Evolutionary conservation across 805 yeast species (phyloP).

Genomic region (Cyberlindnera japonica): DNA sequence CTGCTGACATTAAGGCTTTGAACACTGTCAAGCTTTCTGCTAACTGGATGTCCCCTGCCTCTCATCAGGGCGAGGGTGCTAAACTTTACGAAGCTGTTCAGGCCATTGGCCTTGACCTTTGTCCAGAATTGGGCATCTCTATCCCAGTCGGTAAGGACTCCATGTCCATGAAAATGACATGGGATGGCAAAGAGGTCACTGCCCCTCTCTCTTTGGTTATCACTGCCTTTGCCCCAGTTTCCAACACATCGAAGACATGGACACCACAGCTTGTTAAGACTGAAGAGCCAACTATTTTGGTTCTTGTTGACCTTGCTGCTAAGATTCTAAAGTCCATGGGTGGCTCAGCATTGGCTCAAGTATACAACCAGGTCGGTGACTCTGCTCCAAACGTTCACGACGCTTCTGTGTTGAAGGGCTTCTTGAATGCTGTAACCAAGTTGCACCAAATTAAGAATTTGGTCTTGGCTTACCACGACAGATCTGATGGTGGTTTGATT

Average conservation of each 20-base stretch:
- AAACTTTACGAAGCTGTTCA: constrained; percentile 95
- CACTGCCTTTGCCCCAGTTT: constrained; percentile 89
- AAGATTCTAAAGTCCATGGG: constrained; percentile 62
- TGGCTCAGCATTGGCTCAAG: constrained; percentile 94
- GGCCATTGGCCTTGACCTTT: constrained; percentile 90
- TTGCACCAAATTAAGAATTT: constrained; percentile 57
- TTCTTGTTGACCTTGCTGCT: constrained; percentile 74
- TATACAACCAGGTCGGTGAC: constrained; percentile 82
- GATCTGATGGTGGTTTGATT: constrained; percentile 94
- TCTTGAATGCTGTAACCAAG: constrained; percentile 64
- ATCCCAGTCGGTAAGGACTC: constrained; percentile 99
- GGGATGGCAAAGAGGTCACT: constrained; percentile 89
- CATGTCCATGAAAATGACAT: constrained; percentile 98
- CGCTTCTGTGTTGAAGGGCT: constrained; percentile 55
- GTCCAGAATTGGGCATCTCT: constrained; percentile 87
- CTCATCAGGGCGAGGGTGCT: constrained; percentile 92
- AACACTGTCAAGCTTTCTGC: constrained; percentile 85
- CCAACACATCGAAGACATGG: constrained; percentile 87
- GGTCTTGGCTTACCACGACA: constrained; percentile 89
- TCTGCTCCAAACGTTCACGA: constrained; percentile 80
- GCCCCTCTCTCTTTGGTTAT: constrained; percentile 91
- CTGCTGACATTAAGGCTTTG: constrained; percentile 80
- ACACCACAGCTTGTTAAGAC: constrained; percentile 71
- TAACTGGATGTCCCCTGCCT: constrained; percentile 98
- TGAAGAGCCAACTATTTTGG: constrained; percentile 55